Conservation (phyloP, 2,329 filamentous ascomycete species). For the Juglanconis oblonga region DNA sequence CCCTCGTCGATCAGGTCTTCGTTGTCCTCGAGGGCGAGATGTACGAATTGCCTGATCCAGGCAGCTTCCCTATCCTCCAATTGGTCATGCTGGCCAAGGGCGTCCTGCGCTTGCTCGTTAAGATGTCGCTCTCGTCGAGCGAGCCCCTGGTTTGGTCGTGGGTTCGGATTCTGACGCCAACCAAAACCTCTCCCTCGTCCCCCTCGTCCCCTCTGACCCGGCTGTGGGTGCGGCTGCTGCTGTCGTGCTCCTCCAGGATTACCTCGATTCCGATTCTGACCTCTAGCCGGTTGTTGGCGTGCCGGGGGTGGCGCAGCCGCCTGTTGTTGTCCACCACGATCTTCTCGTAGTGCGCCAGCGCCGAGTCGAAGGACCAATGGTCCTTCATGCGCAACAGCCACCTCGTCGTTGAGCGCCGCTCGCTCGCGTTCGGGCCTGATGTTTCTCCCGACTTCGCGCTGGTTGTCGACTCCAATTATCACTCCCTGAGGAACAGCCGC, state of each 20-base stretch:
- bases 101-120: slow-evolving; percentile 5
- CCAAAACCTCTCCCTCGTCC: slow-evolving; percentile 26
- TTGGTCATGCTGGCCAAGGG: slow-evolving; percentile 21
- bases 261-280: slow-evolving; percentile 22
- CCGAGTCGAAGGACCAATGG: slow-evolving; percentile 55
- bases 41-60: slow-evolving; percentile 54
- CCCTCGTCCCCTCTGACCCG: slow-evolving; percentile 13
- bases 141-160: not conserved
- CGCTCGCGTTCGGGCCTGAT: not conserved
- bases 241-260: slow-evolving; percentile 16
- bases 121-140: slow-evolving; percentile 7
- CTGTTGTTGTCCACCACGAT: slow-evolving; percentile 28
- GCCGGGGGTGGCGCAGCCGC: slow-evolving; percentile 19
- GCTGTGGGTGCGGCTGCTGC: slow-evolving; percentile 11
- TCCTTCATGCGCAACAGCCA: slow-evolving; percentile 52
- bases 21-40: slow-evolving; percentile 50
- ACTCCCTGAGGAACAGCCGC: slow-evolving; percentile 13
- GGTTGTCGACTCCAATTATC: not conserved
- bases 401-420: slow-evolving; percentile 27
- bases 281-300: slow-evolving; percentile 19
- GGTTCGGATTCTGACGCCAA: slow-evolving; percentile 2
- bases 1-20: slow-evolving; percentile 46
- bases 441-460: not conserved
- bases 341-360: slow-evolving; percentile 31
- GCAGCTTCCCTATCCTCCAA: slow-evolving; percentile 47